Evolutionary conservation across 2,329 filamentous ascomycete genomes (phyloP).

Genomic region (Hypoxylon sp.): DNA sequence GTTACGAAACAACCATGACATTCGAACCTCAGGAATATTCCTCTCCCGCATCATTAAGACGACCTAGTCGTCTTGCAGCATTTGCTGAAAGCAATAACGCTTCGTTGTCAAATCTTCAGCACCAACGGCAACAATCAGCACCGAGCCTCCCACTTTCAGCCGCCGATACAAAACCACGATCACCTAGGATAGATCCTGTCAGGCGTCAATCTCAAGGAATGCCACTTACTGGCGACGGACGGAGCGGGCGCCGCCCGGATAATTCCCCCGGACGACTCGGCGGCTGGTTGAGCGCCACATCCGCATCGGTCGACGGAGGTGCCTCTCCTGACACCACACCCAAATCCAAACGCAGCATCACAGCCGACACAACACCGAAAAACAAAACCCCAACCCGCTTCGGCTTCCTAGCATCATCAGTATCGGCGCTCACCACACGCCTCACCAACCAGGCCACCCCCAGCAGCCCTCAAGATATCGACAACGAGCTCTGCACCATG

Average conservation of each 20-base stretch:
- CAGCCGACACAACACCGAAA: constrained; percentile 54
- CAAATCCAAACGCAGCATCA: constrained; percentile 50
- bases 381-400: constrained; percentile 59
- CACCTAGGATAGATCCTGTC: constrained; percentile 37
- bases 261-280: constrained; percentile 52
- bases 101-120: constrained; percentile 42
- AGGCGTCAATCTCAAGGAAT: constrained; percentile 55
- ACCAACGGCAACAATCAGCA: constrained; percentile 51
- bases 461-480: constrained; percentile 48
- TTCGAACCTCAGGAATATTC: constrained; percentile 46
- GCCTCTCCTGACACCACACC: constrained; percentile 55
- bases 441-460: constrained; percentile 49
- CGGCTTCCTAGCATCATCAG: constrained; percentile 63
- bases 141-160: constrained; percentile 40
- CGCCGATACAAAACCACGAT: constrained; percentile 35
- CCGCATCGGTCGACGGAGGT: constrained; percentile 47
- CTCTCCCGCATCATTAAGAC: constrained; percentile 36
- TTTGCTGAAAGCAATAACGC: constrained; percentile 25
- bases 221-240: constrained; percentile 61
- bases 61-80: constrained; percentile 28
- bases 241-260: constrained; percentile 49
- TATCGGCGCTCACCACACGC: constrained; percentile 62
- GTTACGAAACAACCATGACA: constrained; percentile 43
- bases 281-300: constrained; percentile 55
- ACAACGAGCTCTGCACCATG: constrained; percentile 70